Conservation (phyloP, 306 rosid genomes). For the Cajanus cajan region DNA sequence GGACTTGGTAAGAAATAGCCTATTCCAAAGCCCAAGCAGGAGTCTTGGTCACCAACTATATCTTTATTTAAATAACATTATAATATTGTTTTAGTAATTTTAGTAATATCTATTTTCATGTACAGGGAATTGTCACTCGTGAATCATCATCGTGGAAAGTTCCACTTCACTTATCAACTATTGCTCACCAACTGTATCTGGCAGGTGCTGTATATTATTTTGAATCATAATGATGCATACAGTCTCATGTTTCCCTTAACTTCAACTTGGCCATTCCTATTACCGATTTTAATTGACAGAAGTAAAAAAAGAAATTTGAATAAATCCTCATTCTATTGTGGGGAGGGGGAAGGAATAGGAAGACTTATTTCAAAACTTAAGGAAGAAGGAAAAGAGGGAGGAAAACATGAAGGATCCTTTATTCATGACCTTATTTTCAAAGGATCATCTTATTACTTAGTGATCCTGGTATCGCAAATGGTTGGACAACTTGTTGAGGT, state of each 20-base stretch:
- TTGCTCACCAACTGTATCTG: constrained; percentile 80
- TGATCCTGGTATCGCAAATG: background rate
- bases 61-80: constrained; percentile 3
- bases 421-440: background rate
- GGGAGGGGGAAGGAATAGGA: background rate
- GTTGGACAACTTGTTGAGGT: background rate
- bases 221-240: constrained; percentile 20
- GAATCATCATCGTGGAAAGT: constrained; percentile 73
- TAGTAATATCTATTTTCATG: constrained; percentile 29
- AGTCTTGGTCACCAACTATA: background rate
- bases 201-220: constrained; percentile 58
- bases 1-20: constrained; percentile 69
- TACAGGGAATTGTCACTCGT: constrained; percentile 84
- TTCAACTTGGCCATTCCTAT: constrained; percentile 7
- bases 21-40: background rate
- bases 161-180: constrained; percentile 75
- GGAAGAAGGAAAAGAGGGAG: background rate
- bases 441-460: background rate
- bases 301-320: background rate
- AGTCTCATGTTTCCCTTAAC: constrained; percentile 10
- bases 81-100: constrained; percentile 5
- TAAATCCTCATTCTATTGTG: background rate
- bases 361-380: constrained; percentile 8
- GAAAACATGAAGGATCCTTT: constrained; percentile 15
- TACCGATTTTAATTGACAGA: background rate